These are phyloP conservation scores for Senna tora DNA, from an alignment of 306 rosid species.

Conservation along the genomic window DNA sequence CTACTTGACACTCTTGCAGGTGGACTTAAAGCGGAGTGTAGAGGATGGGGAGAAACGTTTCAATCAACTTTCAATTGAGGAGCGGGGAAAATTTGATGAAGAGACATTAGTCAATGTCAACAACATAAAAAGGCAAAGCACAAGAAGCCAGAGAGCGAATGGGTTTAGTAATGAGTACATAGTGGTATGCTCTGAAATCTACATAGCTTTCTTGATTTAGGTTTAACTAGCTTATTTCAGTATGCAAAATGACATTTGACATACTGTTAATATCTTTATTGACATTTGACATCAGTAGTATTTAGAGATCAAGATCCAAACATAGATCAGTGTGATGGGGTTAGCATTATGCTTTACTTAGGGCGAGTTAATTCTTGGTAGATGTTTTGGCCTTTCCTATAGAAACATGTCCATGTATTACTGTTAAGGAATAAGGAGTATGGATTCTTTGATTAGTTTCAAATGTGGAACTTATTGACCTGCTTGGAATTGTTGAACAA, in stretches of 20 bases:
- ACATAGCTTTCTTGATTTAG: constrained; percentile 17
- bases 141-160: constrained; percentile 69
- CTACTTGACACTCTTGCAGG: constrained; percentile 55
- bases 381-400: constrained; percentile 12
- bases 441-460: constrained; percentile 11
- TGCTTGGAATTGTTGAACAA: constrained; percentile 2
- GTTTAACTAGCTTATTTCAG: constrained; percentile 22
- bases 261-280: constrained; percentile 7
- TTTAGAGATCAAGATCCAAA: constrained; percentile 1
- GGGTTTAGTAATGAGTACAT: constrained; percentile 97
- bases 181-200: constrained; percentile 63
- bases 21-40: constrained; percentile 74
- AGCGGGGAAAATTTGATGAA: constrained; percentile 96
- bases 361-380: constrained; percentile 4
- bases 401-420: neutral
- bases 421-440: neutral
- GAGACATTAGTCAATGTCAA: constrained; percentile 95
- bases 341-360: constrained; percentile 29
- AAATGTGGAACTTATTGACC: constrained; percentile 13
- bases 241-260: constrained; percentile 16
- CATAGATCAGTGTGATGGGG: neutral
- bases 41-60: constrained; percentile 93
- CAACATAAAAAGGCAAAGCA: constrained; percentile 78
- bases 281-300: constrained; percentile 14
- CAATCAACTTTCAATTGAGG: constrained; percentile 97